phyloP scores from a whole-genome alignment of 2,329 filamentous ascomycete species.

The Fusarium ambrosium region DNA sequence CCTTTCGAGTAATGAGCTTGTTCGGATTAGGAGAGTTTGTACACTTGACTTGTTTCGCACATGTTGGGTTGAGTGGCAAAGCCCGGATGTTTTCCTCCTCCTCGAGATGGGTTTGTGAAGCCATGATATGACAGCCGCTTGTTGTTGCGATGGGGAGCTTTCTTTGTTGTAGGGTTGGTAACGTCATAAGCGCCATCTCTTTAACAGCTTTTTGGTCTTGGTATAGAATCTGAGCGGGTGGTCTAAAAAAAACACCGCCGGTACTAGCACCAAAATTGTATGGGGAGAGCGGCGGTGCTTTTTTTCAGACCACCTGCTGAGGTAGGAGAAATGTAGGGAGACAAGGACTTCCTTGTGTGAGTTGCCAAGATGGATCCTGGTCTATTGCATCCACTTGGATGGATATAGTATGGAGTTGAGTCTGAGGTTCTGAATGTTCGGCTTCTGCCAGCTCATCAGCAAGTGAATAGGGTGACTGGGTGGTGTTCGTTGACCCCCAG shows the following conservation, averaged over 20 bases:
- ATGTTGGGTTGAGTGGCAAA: constrained; percentile 4
- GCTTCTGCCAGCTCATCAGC: background rate
- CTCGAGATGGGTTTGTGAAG: background rate
- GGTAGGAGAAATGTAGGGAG: background rate
- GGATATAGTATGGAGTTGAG: background rate
- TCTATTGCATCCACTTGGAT: background rate
- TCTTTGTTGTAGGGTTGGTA: background rate
- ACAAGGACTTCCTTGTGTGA: background rate
- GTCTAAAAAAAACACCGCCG: no score
- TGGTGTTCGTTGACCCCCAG: background rate
- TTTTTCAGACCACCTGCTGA: background rate
- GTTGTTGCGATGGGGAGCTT: background rate
- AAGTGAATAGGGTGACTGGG: background rate
- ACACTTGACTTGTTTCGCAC: constrained; percentile 4
- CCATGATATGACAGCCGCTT: background rate
- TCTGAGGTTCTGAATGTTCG: background rate
- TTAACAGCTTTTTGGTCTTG: background rate
- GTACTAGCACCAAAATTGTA: no score
- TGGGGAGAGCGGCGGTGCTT: no score
- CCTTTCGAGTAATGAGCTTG: constrained; percentile 10
- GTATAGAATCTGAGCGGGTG: background rate
- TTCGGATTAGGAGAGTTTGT: constrained; percentile 1
- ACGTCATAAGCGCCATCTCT: background rate
- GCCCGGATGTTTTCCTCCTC: constrained; percentile 38
- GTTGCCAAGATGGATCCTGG: background rate